Conservation (phyloP, 129 eudicot species). For the Kitagawia praeruptora region DNA sequence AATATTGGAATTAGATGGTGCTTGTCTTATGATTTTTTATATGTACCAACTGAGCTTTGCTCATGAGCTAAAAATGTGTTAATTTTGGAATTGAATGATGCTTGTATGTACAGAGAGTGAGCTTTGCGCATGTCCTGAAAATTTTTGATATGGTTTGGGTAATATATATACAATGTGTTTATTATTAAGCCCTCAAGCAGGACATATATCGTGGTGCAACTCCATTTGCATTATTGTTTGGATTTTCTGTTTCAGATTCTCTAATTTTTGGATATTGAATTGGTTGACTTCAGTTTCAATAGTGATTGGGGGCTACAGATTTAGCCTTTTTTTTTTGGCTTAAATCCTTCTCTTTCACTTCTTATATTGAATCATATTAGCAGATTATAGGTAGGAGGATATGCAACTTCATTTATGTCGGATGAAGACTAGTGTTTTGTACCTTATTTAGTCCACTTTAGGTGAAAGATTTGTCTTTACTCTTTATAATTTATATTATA, state of each 20-base stretch:
- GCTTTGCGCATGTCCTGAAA: background rate
- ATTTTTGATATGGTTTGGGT: background rate
- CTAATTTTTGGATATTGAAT: background rate
- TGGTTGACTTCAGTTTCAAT: background rate
- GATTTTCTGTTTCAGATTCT: background rate
- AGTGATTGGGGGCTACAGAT: background rate
- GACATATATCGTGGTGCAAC: background rate
- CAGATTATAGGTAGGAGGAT: background rate
- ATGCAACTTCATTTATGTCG: background rate
- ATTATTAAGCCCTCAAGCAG: background rate
- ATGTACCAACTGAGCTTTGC: background rate
- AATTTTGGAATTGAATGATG: background rate
- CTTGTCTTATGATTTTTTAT: background rate
- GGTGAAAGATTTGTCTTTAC: background rate
- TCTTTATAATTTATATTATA: background rate
- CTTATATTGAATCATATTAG: background rate
- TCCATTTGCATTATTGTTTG: background rate
- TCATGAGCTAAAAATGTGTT: background rate
- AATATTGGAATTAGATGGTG: background rate
- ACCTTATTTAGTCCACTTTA: background rate
- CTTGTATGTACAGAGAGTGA: background rate
- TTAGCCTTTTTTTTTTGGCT: too few relatives aligned
- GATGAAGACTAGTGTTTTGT: background rate
- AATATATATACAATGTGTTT: background rate
- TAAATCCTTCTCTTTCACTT: background rate